Evolutionary conservation across 768 basidiomycete species (phyloP).

Genomic region (Boletus rufocinnamomeus): DNA sequence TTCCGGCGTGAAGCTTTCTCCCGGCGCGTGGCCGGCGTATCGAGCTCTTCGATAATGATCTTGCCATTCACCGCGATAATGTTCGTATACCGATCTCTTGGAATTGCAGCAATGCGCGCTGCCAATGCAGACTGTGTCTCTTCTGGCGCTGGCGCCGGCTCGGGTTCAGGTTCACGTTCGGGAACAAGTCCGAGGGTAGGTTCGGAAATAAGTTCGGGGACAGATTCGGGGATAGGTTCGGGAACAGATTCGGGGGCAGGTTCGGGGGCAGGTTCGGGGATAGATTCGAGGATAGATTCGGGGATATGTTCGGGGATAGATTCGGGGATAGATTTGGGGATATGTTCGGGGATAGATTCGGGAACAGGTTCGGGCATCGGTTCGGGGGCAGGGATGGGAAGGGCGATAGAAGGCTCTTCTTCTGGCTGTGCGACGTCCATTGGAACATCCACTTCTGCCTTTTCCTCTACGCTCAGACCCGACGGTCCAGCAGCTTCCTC

Average conservation of each 20-base stretch:
- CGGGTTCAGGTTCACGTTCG: neutral
- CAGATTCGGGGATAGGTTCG: neutral
- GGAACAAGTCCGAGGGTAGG: neutral
- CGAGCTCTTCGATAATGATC: conserved; percentile 69
- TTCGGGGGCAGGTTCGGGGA: neutral
- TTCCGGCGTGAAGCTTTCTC: conserved; percentile 55
- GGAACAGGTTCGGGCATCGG: neutral
- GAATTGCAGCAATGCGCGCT: conserved; percentile 31
- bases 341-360: neutral
- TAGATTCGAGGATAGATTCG: neutral
- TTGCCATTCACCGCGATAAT: conserved; percentile 43
- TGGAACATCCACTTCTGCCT: conserved; percentile 16
- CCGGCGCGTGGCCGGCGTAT: conserved; percentile 67
- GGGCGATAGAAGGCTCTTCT: neutral
- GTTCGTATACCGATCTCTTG: conserved; percentile 33
- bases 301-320: neutral
- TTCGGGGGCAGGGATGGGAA: neutral
- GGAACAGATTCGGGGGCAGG: neutral
- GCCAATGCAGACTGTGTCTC: conserved; percentile 21
- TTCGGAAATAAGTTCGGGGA: too few relatives aligned
- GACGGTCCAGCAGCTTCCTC: conserved; percentile 33
- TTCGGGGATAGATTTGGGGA: neutral
- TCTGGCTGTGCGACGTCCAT: conserved; percentile 20
- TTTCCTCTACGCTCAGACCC: conserved; percentile 22
- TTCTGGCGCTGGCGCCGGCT: neutral